Percentiles rank a stretch among this genome's conserved stretches.
Evolutionary conservation across 202 grass and related monocot genomes (phyloP).

Genomic region (Setaria viridis): DNA sequence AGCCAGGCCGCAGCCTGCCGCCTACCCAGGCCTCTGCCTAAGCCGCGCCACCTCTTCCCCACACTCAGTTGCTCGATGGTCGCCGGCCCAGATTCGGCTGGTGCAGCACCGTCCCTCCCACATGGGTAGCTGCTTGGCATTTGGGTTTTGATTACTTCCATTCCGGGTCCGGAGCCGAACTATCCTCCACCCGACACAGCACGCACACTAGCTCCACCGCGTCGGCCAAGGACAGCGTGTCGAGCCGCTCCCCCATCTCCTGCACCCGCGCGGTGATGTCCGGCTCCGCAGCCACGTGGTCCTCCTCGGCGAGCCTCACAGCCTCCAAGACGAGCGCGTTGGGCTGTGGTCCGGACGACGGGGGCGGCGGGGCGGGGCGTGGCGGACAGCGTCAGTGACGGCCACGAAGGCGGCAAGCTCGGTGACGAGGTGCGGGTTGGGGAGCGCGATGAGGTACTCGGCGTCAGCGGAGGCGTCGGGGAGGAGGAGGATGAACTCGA

Average conservation of each 20-base stretch:
- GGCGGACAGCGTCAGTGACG: constrained; percentile 52
- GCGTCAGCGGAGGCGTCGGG: constrained; percentile 16
- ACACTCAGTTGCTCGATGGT: too few relatives aligned
- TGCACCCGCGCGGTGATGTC: constrained; percentile 56
- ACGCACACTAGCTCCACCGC: constrained; percentile 73
- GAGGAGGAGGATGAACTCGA: constrained; percentile 71
- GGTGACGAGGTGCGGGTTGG: constrained; percentile 57
- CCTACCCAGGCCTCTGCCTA: too few relatives aligned
- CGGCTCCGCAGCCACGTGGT: constrained; percentile 55
- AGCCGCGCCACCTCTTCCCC: too few relatives aligned
- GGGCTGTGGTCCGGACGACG: constrained; percentile 27
- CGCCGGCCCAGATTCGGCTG: too few relatives aligned
- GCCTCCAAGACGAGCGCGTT: constrained; percentile 60
- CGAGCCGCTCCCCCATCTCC: constrained; percentile 69
- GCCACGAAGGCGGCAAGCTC: constrained; percentile 59
- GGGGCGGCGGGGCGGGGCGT: constrained; percentile 23
- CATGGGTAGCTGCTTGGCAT: constrained; percentile 34
- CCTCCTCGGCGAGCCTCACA: constrained; percentile 63
- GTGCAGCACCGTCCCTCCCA: constrained; percentile 51
- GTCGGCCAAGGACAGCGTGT: constrained; percentile 69
- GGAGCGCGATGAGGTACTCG: constrained; percentile 57
- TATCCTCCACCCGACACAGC: constrained; percentile 61
- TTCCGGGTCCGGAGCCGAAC: constrained; percentile 44
- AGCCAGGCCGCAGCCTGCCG: too few relatives aligned
- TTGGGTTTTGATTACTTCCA: constrained; percentile 45